Evolutionary conservation across 345 rosid genomes (phyloP).

Genomic region (Capsella bursapastoris): DNA sequence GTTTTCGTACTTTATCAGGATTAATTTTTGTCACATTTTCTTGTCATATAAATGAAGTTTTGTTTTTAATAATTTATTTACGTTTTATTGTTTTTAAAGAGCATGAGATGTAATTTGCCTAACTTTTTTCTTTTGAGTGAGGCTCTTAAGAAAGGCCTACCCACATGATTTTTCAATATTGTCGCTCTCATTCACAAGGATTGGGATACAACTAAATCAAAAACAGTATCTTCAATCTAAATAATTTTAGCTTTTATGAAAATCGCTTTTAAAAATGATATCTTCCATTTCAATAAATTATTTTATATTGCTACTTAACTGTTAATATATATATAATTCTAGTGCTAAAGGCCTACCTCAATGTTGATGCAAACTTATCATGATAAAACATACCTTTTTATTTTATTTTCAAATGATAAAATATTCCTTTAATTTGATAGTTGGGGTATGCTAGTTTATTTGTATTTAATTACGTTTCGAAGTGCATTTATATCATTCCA

Average conservation of each 20-base stretch:
- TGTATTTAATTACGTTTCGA: neutral
- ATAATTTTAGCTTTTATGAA: neutral
- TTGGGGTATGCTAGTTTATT: slow-evolving; percentile 1
- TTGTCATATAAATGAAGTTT: too few species aligned
- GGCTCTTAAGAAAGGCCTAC: slow-evolving; percentile 35
- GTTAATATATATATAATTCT: slow-evolving; percentile 7
- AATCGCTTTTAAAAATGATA: neutral
- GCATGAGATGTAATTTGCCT: slow-evolving; percentile 28
- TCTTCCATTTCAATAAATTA: slow-evolving; percentile 12
- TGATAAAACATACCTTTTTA: slow-evolving; percentile 37
- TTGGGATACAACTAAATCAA: slow-evolving; percentile 38
- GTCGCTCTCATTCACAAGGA: slow-evolving; percentile 40
- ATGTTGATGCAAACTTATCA: slow-evolving; percentile 45
- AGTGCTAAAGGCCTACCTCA: slow-evolving; percentile 38
- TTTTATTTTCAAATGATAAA: neutral
- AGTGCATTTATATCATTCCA: slow-evolving; percentile 19
- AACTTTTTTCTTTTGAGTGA: slow-evolving; percentile 23
- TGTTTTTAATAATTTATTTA: too few species aligned
- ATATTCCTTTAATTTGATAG: slow-evolving; percentile 2
- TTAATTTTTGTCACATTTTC: slow-evolving; percentile 11
- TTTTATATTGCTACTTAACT: slow-evolving; percentile 11
- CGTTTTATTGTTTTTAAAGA: too few species aligned
- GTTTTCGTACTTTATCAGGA: slow-evolving; percentile 8
- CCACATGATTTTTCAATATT: slow-evolving; percentile 41
- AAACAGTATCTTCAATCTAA: slow-evolving; percentile 37